Percentiles rank a stretch among this genome's conserved stretches.
These are phyloP conservation scores for Cokeromyces recurvatus DNA, from an alignment of 371 early-diverging fungal genomes.

Conservation along the genomic window DNA sequence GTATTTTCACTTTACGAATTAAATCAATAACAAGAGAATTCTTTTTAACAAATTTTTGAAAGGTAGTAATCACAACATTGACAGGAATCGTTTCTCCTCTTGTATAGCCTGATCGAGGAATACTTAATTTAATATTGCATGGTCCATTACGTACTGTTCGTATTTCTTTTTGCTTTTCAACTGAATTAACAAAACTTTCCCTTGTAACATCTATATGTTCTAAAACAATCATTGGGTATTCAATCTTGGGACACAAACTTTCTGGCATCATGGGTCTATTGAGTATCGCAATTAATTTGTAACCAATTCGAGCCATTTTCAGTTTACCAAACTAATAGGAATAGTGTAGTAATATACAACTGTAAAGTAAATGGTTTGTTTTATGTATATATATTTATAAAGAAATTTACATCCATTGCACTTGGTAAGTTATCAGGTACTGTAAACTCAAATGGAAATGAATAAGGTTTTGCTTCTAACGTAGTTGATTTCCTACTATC, in stretches of 20 bases:
- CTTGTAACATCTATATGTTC: conserved; percentile 37
- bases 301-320: conserved; percentile 21
- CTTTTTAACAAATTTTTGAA: conserved; percentile 14
- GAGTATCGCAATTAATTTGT: conserved; percentile 35
- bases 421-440: conserved; percentile 41
- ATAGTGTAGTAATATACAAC: background rate
- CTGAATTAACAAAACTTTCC: conserved; percentile 17
- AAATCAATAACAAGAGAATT: conserved; percentile 24
- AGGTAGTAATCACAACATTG: conserved; percentile 23
- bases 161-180: conserved; percentile 24
- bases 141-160: conserved; percentile 4
- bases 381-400: background rate
- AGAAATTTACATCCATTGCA: conserved; percentile 31
- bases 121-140: conserved; percentile 20
- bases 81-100: conserved; percentile 39
- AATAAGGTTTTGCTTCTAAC: conserved; percentile 32
- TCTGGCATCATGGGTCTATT: conserved; percentile 41
- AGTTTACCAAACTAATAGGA: conserved; percentile 38
- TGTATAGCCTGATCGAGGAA: conserved; percentile 39
- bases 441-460: conserved; percentile 39
- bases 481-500: conserved; percentile 19
- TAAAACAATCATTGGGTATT: conserved; percentile 32
- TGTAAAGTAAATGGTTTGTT: background rate
- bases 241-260: conserved; percentile 31
- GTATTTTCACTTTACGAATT: conserved; percentile 23